Evolutionary conservation across 371 early-diverging fungal genomes (phyloP), one percentile per base, ranked within the genome.

Genomic region (Entomophthora muscae): DNA sequence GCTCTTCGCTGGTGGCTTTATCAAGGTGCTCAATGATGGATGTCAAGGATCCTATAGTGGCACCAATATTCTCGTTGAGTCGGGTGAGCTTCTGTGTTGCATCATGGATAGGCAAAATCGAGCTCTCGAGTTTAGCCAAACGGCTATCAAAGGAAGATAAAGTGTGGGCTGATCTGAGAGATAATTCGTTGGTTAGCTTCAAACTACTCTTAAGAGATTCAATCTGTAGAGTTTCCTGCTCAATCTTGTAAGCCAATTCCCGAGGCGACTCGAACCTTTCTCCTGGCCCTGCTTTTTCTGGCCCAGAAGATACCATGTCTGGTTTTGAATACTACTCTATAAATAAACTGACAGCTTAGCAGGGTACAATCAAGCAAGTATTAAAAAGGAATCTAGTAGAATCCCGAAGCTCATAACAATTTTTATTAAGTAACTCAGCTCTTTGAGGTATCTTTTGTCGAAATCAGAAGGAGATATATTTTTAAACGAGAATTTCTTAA

Each of bases 81-180:
- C 76, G 74, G 0, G 89, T 88, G 60, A 93, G 69, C 69, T 83
- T 84, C 64, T 87, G 85, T n/a, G 92, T 92, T 22, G 88, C 78
- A 59, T 77, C 78, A 66, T 92, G 89, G 55, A 93, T 91, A 7
- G 94, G 92, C 23, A 86, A 70, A 3, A 91, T 89, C 2, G 86
- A 83, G 12, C 82, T 78, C 62, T 90, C 91, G 22, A 93, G 72
- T 64, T 81, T 81, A 52, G 79, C 72, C n/a, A 93, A 73, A 55
- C 94, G 77, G 42, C 80, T 78, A 72, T 91, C 92, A 72, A 93
- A 62, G 1, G 52, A 52, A 5, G 29, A 27, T 30, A 62, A 53
- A 1, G 29, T 62, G 12, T 62, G 21, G n/a, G 24, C 22, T n/a
- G 62, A 42, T 30, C 42, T 62, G 42, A 52, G 5, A n/a, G 26